Conservation (phyloP, 331 rosid genomes). For the Phaseolus coccineus region DNA sequence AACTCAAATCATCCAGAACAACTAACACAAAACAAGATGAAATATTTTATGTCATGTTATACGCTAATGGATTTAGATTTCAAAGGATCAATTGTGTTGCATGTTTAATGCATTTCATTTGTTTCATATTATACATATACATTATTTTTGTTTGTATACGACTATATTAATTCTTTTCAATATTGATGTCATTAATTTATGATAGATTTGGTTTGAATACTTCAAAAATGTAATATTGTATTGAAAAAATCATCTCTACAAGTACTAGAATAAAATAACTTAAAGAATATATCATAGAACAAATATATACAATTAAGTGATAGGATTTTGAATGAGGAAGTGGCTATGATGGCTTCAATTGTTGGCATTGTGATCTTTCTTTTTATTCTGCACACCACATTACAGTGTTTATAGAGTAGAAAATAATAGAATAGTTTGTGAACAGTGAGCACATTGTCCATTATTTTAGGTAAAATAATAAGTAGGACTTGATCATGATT, state of each 20-base stretch:
- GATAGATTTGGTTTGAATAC: background rate
- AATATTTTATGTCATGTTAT: too few species aligned
- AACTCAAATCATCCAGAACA: too few species aligned
- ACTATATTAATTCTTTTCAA: too few species aligned
- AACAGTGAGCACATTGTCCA: background rate
- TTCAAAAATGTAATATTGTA: background rate
- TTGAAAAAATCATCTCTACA: background rate
- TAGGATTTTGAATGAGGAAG: conserved; percentile 26
- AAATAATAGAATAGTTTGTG: background rate
- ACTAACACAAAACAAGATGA: too few species aligned
- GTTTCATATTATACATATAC: background rate
- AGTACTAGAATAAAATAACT: background rate
- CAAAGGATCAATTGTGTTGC: background rate
- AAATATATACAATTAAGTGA: background rate
- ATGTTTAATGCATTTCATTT: background rate
- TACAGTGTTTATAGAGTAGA: background rate
- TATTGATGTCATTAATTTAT: background rate
- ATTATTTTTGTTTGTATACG: background rate
- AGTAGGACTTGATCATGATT: too few species aligned
- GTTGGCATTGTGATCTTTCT: conserved; percentile 14
- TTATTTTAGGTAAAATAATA: background rate
- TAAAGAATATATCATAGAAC: background rate
- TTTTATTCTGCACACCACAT: background rate
- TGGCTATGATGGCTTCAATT: background rate
- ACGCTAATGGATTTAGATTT: too few species aligned